These are phyloP conservation scores for Castanea sativa DNA, from an alignment of 306 rosid species.

Conservation along the genomic window DNA sequence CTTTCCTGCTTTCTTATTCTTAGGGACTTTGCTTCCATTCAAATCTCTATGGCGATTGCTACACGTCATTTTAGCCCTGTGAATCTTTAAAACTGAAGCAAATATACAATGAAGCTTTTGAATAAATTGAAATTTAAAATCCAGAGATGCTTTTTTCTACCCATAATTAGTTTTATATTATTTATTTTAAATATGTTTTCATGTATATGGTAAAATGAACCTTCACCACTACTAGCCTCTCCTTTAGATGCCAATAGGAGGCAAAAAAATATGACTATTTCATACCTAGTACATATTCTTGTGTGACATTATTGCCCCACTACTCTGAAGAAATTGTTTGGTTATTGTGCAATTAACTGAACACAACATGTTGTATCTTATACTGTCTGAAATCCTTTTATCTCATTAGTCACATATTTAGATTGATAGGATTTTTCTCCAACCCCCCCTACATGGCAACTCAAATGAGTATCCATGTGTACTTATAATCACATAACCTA, in stretches of 20 bases:
- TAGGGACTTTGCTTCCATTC: background rate
- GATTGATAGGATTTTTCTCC: too few relatives aligned
- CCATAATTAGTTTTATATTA: background rate
- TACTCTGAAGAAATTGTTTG: background rate
- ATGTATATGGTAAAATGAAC: background rate
- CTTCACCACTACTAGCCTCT: background rate
- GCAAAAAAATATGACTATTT: background rate
- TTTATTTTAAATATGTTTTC: background rate
- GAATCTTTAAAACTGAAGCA: background rate
- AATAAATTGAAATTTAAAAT: background rate
- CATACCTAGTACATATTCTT: background rate
- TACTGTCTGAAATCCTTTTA: background rate
- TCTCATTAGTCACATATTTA: background rate
- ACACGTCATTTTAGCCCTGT: background rate
- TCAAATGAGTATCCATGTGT: too few relatives aligned
- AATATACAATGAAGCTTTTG: background rate
- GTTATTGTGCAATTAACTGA: background rate
- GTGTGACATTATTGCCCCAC: background rate
- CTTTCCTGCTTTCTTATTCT: background rate
- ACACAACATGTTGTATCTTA: background rate
- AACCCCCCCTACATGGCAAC: too few relatives aligned
- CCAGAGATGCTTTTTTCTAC: background rate
- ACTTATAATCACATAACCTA: too few relatives aligned
- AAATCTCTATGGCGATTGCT: background rate
- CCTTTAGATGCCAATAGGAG: background rate